Conservation (phyloP, 345 rosid species). For the Excoecaria cochinchinensis region DNA sequence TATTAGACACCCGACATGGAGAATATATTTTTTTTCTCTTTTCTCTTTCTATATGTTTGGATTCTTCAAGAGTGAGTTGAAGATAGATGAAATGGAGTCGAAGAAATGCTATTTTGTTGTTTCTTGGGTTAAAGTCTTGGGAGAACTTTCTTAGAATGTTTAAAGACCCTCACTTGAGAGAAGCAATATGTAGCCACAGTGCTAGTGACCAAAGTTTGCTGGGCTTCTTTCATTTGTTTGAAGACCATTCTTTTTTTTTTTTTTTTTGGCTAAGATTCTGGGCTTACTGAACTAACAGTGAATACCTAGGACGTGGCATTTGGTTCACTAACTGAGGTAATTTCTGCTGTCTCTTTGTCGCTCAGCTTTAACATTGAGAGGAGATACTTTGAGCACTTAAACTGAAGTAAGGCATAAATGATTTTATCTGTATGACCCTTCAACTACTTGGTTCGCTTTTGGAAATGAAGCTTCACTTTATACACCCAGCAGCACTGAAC, state of each 20-base stretch:
- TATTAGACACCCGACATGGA: not conserved
- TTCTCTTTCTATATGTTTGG: not conserved
- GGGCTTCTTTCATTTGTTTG: not conserved
- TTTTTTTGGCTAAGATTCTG: not conserved
- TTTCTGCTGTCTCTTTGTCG: not conserved
- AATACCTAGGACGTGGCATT: not conserved
- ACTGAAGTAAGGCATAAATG: not conserved
- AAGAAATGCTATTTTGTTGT: not conserved
- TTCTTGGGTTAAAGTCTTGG: not conserved
- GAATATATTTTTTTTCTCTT: not conserved
- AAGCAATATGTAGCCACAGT: not conserved
- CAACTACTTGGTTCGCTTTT: not conserved
- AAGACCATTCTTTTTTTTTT: not conserved
- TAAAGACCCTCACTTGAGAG: not conserved
- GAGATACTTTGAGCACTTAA: not conserved
- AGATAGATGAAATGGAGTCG: not conserved
- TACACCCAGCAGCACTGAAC: not conserved
- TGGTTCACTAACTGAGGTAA: not conserved
- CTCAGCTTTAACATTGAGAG: constrained; percentile 1
- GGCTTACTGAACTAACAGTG: not conserved
- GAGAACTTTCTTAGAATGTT: not conserved
- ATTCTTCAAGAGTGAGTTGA: not conserved
- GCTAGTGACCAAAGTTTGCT: not conserved
- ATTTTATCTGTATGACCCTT: not conserved
- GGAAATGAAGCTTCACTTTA: not conserved